These are phyloP conservation scores for Eragrostis nindensis DNA, from an alignment of 176 grass and related monocot genomes.

Conservation along the genomic window DNA sequence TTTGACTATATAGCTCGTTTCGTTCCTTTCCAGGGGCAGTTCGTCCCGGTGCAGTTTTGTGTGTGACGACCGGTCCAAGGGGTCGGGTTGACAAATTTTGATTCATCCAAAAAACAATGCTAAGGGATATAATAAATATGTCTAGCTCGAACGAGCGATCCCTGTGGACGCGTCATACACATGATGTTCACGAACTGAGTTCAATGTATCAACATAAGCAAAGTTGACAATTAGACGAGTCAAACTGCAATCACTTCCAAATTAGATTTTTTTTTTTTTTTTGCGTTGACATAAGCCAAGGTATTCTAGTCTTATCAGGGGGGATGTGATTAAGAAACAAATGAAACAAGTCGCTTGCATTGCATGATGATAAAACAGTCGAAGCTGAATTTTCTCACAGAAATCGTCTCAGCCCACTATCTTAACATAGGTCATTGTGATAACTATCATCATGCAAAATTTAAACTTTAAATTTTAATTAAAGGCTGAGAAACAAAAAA, in stretches of 20 bases:
- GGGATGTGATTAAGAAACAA: neutral
- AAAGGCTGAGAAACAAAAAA: no score
- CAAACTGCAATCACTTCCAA: slow-evolving; percentile 4
- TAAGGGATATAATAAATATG: no score
- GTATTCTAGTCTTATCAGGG: neutral
- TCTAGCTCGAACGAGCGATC: neutral
- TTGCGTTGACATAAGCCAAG: neutral
- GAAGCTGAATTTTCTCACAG: no score
- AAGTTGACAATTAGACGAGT: slow-evolving; percentile 14
- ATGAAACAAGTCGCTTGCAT: neutral
- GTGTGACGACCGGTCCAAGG: no score
- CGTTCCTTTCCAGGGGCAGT: neutral
- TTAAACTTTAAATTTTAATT: no score
- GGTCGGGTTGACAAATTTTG: no score
- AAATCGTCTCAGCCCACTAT: no score
- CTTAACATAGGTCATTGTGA: no score
- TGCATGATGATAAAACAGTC: neutral
- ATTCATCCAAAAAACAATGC: no score
- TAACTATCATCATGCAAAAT: no score
- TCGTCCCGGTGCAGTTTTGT: neutral
- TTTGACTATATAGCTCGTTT: neutral
- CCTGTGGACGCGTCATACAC: neutral
- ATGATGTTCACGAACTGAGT: neutral
- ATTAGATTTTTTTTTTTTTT: neutral
- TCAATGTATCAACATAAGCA: slow-evolving; percentile 38